These are phyloP conservation scores for Ramaria sp. DNA, from an alignment of 768 basidiomycete species.

Conservation along the genomic window DNA sequence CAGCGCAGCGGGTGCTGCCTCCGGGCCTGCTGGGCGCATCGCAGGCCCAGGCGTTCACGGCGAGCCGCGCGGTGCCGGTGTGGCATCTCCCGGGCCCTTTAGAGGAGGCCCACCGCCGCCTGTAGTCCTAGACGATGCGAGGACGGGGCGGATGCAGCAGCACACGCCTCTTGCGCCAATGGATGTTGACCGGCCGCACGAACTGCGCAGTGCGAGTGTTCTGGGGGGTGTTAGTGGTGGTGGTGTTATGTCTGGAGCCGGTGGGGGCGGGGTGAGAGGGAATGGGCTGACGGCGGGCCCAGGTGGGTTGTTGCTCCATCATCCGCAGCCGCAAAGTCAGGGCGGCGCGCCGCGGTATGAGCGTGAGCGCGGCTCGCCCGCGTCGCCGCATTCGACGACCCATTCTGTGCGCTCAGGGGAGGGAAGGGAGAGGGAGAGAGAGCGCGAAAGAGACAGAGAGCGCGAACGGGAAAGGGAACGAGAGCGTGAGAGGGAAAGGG, in stretches of 20 bases:
- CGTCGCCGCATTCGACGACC: constrained; percentile 7
- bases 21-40: constrained; percentile 30
- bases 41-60: constrained; percentile 3
- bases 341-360: constrained; percentile 3
- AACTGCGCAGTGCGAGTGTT: constrained; percentile 34
- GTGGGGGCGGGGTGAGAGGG: constrained; percentile 33
- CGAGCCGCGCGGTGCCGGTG: not conserved
- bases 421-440: not conserved
- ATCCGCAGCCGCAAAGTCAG: constrained; percentile 48
- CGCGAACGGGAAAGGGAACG: constrained; percentile 8
- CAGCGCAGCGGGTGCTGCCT: too few relatives aligned
- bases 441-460: constrained; percentile 7
- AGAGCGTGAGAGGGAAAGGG: constrained; percentile 8
- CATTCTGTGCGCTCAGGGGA: not conserved
- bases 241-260: constrained; percentile 43
- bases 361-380: constrained; percentile 6
- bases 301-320: constrained; percentile 55
- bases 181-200: constrained; percentile 50
- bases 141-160: constrained; percentile 28
- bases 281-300: constrained; percentile 37
- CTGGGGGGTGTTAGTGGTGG: constrained; percentile 43
- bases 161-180: constrained; percentile 73
- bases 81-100: constrained; percentile 42
- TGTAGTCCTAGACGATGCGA: constrained; percentile 62
- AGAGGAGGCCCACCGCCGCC: constrained; percentile 77